These are phyloP conservation scores for Paradendryphiella salina DNA, from an alignment of 2,329 filamentous ascomycete species.

Conservation along the genomic window DNA sequence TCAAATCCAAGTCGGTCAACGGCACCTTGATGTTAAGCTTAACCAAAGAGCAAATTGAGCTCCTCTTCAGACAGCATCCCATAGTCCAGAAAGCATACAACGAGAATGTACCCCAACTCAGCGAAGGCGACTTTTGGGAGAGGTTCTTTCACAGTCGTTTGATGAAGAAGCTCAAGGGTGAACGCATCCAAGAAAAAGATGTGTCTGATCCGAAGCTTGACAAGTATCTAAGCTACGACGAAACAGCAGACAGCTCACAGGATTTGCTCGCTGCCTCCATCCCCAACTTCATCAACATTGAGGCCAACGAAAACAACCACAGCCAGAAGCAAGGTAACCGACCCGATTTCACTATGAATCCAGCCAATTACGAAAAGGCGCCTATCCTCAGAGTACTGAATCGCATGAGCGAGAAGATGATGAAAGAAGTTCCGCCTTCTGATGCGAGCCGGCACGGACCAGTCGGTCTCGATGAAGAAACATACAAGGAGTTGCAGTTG, in stretches of 20 bases:
- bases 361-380: constrained; percentile 71
- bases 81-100: constrained; percentile 89
- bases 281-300: constrained; percentile 87
- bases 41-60: constrained; percentile 86
- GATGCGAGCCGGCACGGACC: constrained; percentile 70
- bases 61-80: constrained; percentile 92
- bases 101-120: constrained; percentile 78
- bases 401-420: constrained; percentile 87
- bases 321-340: constrained; percentile 84
- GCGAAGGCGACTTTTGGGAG: constrained; percentile 85
- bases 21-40: constrained; percentile 75
- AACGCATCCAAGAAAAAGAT: constrained; percentile 79
- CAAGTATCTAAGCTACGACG: constrained; percentile 77
- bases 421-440: constrained; percentile 80
- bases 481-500: constrained; percentile 74
- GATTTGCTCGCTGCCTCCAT: constrained; percentile 64
- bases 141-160: constrained; percentile 90
- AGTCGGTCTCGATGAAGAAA: constrained; percentile 70
- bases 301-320: constrained; percentile 93
- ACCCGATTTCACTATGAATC: constrained; percentile 88
- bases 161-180: constrained; percentile 88
- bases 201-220: constrained; percentile 79
- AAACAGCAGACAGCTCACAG: constrained; percentile 54
- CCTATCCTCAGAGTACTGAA: constrained; percentile 90
- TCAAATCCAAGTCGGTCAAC: constrained; percentile 77